These are phyloP conservation scores for Moesziomyces parantarcticus DNA, from an alignment of 1,284 basidiomycete genomes.

Conservation along the genomic window DNA sequence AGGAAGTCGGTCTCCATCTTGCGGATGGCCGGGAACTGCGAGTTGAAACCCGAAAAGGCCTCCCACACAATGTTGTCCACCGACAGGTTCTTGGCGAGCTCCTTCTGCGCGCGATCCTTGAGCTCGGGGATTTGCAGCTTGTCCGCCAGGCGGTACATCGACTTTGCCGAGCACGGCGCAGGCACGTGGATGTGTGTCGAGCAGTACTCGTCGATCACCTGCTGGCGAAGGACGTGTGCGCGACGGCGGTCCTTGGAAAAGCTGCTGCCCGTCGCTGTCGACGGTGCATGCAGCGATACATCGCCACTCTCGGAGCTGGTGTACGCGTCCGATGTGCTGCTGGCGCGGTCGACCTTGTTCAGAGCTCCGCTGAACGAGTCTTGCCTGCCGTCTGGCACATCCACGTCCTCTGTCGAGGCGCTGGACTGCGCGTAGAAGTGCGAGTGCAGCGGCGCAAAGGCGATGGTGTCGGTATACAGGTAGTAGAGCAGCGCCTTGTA, in stretches of 20 bases:
- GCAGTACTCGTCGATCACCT: slow-evolving; percentile 49
- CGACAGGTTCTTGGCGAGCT: slow-evolving; percentile 80
- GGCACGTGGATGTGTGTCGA: slow-evolving; percentile 72
- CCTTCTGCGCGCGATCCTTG: slow-evolving; percentile 78
- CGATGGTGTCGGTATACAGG: slow-evolving; percentile 84
- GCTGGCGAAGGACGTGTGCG: slow-evolving; percentile 40
- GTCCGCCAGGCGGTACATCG: slow-evolving; percentile 82
- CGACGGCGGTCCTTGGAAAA: slow-evolving; percentile 30
- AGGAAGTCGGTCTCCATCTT: slow-evolving; percentile 70
- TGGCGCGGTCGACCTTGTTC: slow-evolving; percentile 2
- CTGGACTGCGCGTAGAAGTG: slow-evolving; percentile 67
- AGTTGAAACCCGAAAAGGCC: slow-evolving; percentile 84
- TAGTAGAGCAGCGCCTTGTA: slow-evolving; percentile 86
- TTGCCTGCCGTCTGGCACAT: background rate
- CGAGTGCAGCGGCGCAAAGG: slow-evolving; percentile 84
- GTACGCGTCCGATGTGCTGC: background rate
- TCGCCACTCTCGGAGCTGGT: slow-evolving; percentile 12
- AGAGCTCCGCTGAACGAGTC: slow-evolving; percentile 2
- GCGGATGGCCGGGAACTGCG: slow-evolving; percentile 82
- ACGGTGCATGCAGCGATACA: background rate
- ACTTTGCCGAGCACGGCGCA: slow-evolving; percentile 85
- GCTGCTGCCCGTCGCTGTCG: background rate
- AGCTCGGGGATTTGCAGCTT: slow-evolving; percentile 76
- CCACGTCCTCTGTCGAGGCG: slow-evolving; percentile 10
- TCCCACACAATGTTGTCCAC: slow-evolving; percentile 85